Conservation (phyloP, 495 filamentous ascomycete genomes). For the Trichoderma orchidacearum region DNA sequence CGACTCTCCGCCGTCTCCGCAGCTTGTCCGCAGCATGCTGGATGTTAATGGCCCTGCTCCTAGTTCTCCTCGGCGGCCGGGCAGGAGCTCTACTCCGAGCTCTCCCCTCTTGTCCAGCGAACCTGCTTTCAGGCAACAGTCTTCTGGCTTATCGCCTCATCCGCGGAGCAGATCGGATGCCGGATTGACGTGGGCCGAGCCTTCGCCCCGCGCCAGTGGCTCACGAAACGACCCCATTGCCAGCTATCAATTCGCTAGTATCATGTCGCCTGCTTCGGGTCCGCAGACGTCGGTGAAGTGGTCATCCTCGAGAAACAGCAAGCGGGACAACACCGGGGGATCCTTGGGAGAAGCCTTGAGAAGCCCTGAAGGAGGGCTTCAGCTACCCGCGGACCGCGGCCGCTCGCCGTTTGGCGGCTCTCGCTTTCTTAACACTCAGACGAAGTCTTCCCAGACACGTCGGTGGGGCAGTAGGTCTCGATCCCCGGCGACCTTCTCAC, state of each 20-base stretch:
- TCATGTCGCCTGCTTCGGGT: slow-evolving; percentile 5
- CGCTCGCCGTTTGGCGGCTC: slow-evolving; percentile 30
- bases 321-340: slow-evolving; percentile 20
- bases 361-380: slow-evolving; percentile 25
- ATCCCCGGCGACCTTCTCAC: slow-evolving; percentile 37
- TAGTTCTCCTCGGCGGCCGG: slow-evolving; percentile 1
- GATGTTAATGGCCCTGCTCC: slow-evolving; percentile 19
- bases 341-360: slow-evolving; percentile 38
- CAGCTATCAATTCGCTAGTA: slow-evolving; percentile 40
- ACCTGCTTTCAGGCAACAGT: slow-evolving; percentile 4
- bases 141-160: slow-evolving; percentile 9
- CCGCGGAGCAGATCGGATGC: slow-evolving; percentile 40
- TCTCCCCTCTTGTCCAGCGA: slow-evolving; percentile 20
- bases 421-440: slow-evolving; percentile 39
- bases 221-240: slow-evolving; percentile 24
- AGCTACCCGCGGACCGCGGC: slow-evolving; percentile 28
- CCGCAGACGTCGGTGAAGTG: background rate
- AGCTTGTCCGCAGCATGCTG: slow-evolving; percentile 25
- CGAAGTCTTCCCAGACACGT: slow-evolving; percentile 43
- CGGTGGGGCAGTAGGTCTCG: slow-evolving; percentile 37
- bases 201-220: slow-evolving; percentile 21
- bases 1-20: slow-evolving; percentile 16
- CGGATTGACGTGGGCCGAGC: slow-evolving; percentile 23
- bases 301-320: slow-evolving; percentile 3
- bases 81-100: slow-evolving; percentile 21